A percentile compares a stretch with the other conserved stretches of the same genome.
These are phyloP conservation scores for Metarhizium humberi DNA, from an alignment of 2,329 filamentous ascomycete species.

Conservation along the genomic window DNA sequence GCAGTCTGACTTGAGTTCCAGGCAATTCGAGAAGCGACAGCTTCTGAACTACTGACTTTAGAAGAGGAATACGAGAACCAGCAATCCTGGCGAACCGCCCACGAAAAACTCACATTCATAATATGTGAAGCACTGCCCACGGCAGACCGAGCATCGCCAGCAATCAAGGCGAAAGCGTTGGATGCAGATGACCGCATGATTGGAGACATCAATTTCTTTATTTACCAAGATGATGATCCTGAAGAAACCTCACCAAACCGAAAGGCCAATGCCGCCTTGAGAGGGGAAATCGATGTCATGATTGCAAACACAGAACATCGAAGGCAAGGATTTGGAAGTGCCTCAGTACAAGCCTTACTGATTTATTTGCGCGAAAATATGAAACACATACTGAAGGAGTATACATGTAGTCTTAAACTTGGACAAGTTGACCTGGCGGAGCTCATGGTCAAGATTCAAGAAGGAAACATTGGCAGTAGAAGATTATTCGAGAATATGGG, in stretches of 20 bases:
- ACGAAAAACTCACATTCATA: conserved; percentile 91
- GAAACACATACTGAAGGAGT: conserved; percentile 41
- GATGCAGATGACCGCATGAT: conserved; percentile 54
- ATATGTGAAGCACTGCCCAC: conserved; percentile 46
- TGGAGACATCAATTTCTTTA: conserved; percentile 75
- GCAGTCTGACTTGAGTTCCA: conserved; percentile 18
- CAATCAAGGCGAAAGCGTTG: conserved; percentile 26
- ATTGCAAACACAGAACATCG: conserved; percentile 53
- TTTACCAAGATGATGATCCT: conserved; percentile 32
- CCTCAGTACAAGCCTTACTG: conserved; percentile 59
- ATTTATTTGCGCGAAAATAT: conserved; percentile 53
- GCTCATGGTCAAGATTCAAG: conserved; percentile 51
- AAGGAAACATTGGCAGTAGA: conserved; percentile 41
- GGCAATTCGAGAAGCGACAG: conserved; percentile 74
- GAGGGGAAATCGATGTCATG: conserved; percentile 83
- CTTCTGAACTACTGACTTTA: conserved; percentile 74
- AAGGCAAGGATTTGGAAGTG: conserved; percentile 54
- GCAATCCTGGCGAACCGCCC: conserved; percentile 69
- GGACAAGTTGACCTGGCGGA: conserved; percentile 10
- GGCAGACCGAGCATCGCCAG: neutral
- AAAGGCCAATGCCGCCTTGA: conserved; percentile 14
- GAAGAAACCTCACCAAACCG: neutral
- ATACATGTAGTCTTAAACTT: conserved; percentile 15
- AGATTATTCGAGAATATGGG: conserved; percentile 42
- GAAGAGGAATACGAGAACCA: conserved; percentile 87